Conservation (phyloP, 495 filamentous ascomycete genomes). For the Podospora anserina region DNA sequence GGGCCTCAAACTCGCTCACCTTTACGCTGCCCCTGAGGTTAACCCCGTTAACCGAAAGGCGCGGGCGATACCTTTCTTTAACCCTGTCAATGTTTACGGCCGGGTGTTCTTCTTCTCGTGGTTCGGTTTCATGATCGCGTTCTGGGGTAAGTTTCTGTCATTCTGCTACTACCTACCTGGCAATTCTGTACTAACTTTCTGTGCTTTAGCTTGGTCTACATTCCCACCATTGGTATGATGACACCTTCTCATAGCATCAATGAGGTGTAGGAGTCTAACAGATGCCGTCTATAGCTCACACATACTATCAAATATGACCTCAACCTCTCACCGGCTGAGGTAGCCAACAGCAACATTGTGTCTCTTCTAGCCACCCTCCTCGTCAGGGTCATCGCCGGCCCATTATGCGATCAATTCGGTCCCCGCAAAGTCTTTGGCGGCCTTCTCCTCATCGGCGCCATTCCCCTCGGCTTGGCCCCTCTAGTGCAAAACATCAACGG, state of each 20-base stretch:
- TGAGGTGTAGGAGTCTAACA: not conserved
- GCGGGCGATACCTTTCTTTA: conserved; percentile 72
- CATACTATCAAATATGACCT: conserved; percentile 75
- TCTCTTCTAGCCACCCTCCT: conserved; percentile 78
- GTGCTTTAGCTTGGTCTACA: conserved; percentile 61
- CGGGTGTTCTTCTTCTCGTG: conserved; percentile 91
- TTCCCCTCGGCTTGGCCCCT: conserved; percentile 81
- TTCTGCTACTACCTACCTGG: no score
- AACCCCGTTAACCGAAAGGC: conserved; percentile 81
- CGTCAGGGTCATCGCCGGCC: conserved; percentile 74
- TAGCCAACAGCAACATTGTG: conserved; percentile 88
- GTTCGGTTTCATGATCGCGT: conserved; percentile 92
- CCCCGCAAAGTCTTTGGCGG: conserved; percentile 77
- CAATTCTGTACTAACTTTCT: no score
- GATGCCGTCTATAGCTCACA: conserved; percentile 50
- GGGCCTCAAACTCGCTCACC: conserved; percentile 44
- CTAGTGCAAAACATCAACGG: conserved; percentile 65
- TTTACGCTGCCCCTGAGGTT: conserved; percentile 59
- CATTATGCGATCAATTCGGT: conserved; percentile 82
- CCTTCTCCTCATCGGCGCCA: conserved; percentile 66
- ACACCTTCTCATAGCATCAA: not conserved
- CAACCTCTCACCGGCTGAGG: conserved; percentile 60
- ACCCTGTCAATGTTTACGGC: conserved; percentile 76
- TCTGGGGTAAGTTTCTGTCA: conserved; percentile 52
- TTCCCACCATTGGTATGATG: conserved; percentile 73